Base-by-base conservation (phyloP, 1,284 basidiomycete species). In the Vanrija humicola region DNA sequence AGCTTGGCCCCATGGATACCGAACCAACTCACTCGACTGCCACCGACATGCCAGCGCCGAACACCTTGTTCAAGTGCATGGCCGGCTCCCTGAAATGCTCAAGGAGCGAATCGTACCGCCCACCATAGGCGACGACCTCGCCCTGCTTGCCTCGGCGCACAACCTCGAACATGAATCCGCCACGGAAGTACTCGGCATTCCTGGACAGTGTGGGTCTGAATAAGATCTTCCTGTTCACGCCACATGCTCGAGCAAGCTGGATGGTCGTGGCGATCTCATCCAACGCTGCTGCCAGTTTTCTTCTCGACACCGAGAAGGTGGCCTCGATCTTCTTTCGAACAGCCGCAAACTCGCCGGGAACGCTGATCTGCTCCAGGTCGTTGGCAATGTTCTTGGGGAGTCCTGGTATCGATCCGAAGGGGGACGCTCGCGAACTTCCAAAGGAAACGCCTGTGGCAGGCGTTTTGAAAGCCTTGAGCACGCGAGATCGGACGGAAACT, bases 101-200 rank as follows among this genome's bases (percentile, higher is more conserved):
- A 9, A 82, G 67, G 7, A 83, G 67, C 7, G 69, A 72, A 63
- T 82, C 81, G 59, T 82, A 83, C 34, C 81, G 64, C 14, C 79
- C 79, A 8, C 79, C 79, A 39, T 75, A 78, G 1, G 78, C 78
- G 2, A 79, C 63, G 0, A 82, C 73, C 29, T 82, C 81, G 9
- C 77, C 71, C 34, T 75, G 76, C 61, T 78, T 79, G 39, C 75
- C 75, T 29, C 70, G 64, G 10, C 76, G 65, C 12, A 79, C 77
- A 21, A 79, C 78, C 49, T 82, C 80, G 64, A 83, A 82, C 63
- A 82, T 77, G 45, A 80, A 72, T 6, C 80, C 80, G 23, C 79
- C 78, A 2, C 73, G 69, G 73, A 81, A 81, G 58, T 79, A 77
- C 61, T 75, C 72, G 16, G 69, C 62, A 50, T 71, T 65, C 21